A percentile compares a stretch with the other conserved stretches of the same genome.
These are phyloP conservation scores for Podaxis mareebaensis DNA, from an alignment of 768 basidiomycete species.

Conservation along the genomic window DNA sequence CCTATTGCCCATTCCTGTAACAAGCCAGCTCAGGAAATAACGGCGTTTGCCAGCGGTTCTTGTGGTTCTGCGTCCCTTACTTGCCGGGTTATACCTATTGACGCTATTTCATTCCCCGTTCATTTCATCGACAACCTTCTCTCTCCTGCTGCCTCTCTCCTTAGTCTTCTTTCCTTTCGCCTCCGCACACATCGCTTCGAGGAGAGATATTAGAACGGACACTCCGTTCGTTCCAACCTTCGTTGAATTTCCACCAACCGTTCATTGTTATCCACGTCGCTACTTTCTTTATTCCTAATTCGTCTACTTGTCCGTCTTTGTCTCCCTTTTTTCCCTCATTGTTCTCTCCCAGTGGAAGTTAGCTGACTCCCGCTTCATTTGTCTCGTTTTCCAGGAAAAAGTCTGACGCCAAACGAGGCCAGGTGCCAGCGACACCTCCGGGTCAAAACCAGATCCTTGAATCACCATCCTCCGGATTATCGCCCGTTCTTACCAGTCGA, in stretches of 20 bases:
- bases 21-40: slow-evolving; percentile 11
- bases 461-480: background rate
- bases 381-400: slow-evolving; percentile 56
- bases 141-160: slow-evolving; percentile 6
- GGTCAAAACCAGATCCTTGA: slow-evolving; percentile 31
- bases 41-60: slow-evolving; percentile 11
- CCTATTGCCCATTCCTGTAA: slow-evolving; percentile 2
- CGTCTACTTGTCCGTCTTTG: slow-evolving; percentile 26
- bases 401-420: slow-evolving; percentile 65
- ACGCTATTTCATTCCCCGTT: slow-evolving; percentile 13
- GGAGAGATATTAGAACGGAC: slow-evolving; percentile 9
- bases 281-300: slow-evolving; percentile 2
- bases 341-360: background rate
- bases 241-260: background rate
- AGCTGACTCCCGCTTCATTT: slow-evolving; percentile 3
- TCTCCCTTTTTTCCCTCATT: slow-evolving; percentile 22
- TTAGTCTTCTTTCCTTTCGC: slow-evolving; percentile 7
- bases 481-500: background rate
- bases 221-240: background rate
- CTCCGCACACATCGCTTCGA: slow-evolving; percentile 5
- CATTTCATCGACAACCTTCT: slow-evolving; percentile 15
- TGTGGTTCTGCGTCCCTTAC: slow-evolving; percentile 7
- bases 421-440: slow-evolving; percentile 31
- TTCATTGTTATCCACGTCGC: slow-evolving; percentile 17
- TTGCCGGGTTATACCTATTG: slow-evolving; percentile 2